Base-by-base conservation (phyloP, 2,329 filamentous ascomycete genomes). In the Biscogniauxia mediterranea region DNA sequence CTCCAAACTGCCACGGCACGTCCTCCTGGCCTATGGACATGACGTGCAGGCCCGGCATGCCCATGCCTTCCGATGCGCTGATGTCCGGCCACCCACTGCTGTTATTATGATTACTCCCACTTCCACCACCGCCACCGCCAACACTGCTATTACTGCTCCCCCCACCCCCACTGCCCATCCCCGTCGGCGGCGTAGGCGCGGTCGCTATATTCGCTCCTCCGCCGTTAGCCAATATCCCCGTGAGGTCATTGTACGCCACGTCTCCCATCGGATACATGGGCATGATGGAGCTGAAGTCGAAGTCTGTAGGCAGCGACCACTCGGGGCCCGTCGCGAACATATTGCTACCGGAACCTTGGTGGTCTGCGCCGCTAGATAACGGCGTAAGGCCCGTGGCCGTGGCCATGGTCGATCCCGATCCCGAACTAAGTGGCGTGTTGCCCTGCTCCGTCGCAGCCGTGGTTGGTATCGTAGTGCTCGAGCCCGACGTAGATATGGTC, bases 201-300 rank as follows among this genome's bases (percentile, higher is more conserved):
- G 63, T 38, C n/a, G 67, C 65, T 59, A 70, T 67, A 54, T 71
- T 73, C 2, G 72, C 26, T 19, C 56, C 42, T 6, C 58, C 64
- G 15, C 64, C 62, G 11, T 13, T 46, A 11, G 38, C 38, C 3
- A 67, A 71, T 11, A 79, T 74, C n/a, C 78, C 81, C 13, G 77
- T 79, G 3, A 87, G 74, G 38, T 86, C 80, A 64, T 87, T 84
- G 67, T 82, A 86, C 0, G 85, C 73, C 5, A 88, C 74, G 65
- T 87, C 85, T 20, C 81, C 80, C 61, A 82, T 84, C 0, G 85
- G 81, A 58, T 84, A 85, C 61, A 86, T 78, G 17, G 84, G 83
- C 64, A 82, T 79, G 61, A 88, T 78, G 11, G 76, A 74, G 21
- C 79, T 74, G 66, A 85, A 80, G 66, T 82, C 79, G 61, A 84